phyloP scores from a whole-genome alignment of 148 eudicot species.

The Camellia sinensis region DNA sequence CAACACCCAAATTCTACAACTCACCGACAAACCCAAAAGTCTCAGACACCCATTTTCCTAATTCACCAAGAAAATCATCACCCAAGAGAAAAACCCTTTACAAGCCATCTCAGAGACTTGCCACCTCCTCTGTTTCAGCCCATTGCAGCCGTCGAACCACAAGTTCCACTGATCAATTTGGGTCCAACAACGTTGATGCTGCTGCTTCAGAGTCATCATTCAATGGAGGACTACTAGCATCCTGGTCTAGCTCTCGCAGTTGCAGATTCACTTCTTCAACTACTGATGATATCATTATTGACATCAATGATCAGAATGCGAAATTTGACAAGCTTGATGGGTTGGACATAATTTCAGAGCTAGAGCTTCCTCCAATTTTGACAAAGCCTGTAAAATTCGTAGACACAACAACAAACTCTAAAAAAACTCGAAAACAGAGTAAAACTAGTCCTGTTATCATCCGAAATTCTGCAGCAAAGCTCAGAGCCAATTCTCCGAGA shows the following conservation, averaged over 20 bases:
- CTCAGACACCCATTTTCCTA: conserved; percentile 30
- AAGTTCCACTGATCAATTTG: conserved; percentile 23
- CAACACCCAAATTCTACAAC: conserved; percentile 18
- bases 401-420: neutral
- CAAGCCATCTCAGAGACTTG: conserved; percentile 39
- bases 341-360: conserved; percentile 27
- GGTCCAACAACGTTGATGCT: conserved; percentile 8
- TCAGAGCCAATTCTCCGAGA: conserved; percentile 34
- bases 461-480: conserved; percentile 27
- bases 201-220: conserved; percentile 8
- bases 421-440: conserved; percentile 3
- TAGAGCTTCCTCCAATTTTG: conserved; percentile 43
- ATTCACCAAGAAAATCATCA: conserved; percentile 32
- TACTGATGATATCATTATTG: conserved; percentile 46
- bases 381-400: conserved; percentile 29
- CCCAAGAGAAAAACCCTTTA: conserved; percentile 38
- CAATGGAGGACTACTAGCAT: neutral
- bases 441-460: neutral
- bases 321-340: neutral
- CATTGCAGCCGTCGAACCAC: neutral
- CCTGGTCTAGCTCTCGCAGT: conserved; percentile 28
- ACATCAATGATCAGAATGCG: conserved; percentile 21
- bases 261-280: conserved; percentile 37
- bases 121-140: conserved; percentile 13
- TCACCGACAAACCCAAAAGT: conserved; percentile 27